Evolutionary conservation across 148 eudicot species (phyloP).

Genomic region (Dianthus caryophyllus): DNA sequence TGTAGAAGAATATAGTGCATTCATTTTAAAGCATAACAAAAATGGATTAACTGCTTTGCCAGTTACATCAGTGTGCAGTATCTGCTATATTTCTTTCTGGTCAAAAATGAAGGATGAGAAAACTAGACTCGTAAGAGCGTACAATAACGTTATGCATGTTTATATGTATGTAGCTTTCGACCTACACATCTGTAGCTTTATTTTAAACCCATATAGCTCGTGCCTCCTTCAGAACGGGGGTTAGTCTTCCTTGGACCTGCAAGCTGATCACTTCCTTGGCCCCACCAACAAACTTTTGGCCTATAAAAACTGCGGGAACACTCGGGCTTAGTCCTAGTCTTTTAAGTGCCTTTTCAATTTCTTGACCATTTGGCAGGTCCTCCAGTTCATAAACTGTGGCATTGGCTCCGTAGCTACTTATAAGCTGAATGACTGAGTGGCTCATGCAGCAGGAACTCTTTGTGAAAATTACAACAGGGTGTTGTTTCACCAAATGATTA

Average conservation of each 20-base stretch:
- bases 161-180: background rate
- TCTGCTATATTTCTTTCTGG: background rate
- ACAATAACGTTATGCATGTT: background rate
- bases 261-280: constrained; percentile 18
- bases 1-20: background rate
- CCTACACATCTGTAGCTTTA: background rate
- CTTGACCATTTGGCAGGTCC: constrained; percentile 3
- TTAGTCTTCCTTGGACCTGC: constrained; percentile 21
- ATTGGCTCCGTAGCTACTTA: constrained; percentile 19
- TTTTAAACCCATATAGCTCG: constrained; percentile 16
- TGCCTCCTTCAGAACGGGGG: constrained; percentile 10
- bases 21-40: background rate
- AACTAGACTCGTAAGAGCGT: background rate
- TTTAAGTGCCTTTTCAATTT: constrained; percentile 12
- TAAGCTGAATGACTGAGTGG: constrained; percentile 12
- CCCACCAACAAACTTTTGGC: constrained; percentile 15
- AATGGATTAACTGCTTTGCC: background rate
- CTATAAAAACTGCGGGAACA: constrained; percentile 18
- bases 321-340: constrained; percentile 11
- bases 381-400: constrained; percentile 16
- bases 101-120: constrained; percentile 1
- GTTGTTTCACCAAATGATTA: constrained; percentile 5
- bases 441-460: constrained; percentile 14
- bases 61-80: background rate
- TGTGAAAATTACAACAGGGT: constrained; percentile 15